Base-by-base conservation (phyloP, 345 rosid species). In the Eucalyptus marginata region DNA sequence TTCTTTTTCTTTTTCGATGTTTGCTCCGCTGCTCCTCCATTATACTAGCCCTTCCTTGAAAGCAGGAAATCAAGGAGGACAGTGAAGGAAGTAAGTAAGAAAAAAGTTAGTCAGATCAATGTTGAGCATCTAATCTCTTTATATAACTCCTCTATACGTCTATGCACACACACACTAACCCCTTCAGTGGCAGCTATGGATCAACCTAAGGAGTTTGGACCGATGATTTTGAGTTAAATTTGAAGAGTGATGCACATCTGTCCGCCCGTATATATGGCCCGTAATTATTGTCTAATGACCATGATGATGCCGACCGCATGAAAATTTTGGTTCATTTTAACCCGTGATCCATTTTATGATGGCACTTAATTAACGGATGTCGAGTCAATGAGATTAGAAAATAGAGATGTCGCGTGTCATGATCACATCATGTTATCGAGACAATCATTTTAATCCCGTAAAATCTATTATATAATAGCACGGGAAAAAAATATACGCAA, bases 401-500 rank as follows among this genome's bases (percentile, higher is more conserved):
- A 52, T 52, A 52, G 58, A 20, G 58, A 52, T 52, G 25, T 20
- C 25, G 2, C 0, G 8, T 52, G 25, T 62, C 33, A 2, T 6
- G 8, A 29, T 13, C 17, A 29, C 7, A 8, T 62, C 71, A 0
- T 7, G 1, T 29, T 7, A 13, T 5, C 18, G 2, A 14, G 9
- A 62, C 16, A 62, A 29, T 62, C 4, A 1, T 20, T 5, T 71
- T 71, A 10, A 71, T 71, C 7, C 6, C 13, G 13, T 10, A 71
- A 71, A 71, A 71, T 71, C 43, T 29, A 62, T 7, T 29, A 8
- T 13, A 29, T 29, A 29, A 7, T 14, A 13, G 71, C 17, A 29
- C 33, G 0, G 9, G 3, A 62, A 29, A 62, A 62, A 29, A 9
- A 29, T 22, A 71, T 3, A 9, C 20, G 47, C 7, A 20, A 36